Percentiles rank a stretch among this genome's conserved stretches.
phyloP scores from a whole-genome alignment of 2,329 filamentous ascomycete species.

The Calonectria ilicicola region DNA sequence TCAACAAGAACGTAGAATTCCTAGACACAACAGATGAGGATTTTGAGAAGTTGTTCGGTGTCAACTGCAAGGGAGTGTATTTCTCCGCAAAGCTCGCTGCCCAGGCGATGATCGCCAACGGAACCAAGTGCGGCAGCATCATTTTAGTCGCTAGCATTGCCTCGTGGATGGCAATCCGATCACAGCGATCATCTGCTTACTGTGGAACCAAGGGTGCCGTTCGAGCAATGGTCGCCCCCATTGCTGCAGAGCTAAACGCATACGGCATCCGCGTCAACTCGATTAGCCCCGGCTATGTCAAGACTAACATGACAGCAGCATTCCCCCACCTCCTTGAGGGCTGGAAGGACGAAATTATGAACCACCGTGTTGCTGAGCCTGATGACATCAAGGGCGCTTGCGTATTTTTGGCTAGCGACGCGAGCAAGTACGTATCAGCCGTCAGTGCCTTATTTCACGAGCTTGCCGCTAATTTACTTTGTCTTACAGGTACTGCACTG shows the following conservation, averaged over 20 bases:
- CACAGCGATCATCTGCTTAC: constrained; percentile 55
- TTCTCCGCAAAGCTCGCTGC: constrained; percentile 65
- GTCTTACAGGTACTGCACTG: constrained; percentile 50
- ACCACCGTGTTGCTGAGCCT: constrained; percentile 57
- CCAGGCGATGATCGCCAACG: constrained; percentile 62
- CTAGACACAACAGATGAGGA: constrained; percentile 72
- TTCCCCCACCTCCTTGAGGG: constrained; percentile 60
- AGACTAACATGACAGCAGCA: constrained; percentile 57
- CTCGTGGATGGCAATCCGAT: constrained; percentile 61
- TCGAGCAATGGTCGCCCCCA: constrained; percentile 40
- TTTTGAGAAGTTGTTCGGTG: constrained; percentile 71
- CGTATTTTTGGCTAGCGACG: constrained; percentile 61
- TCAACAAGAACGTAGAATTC: constrained; percentile 69
- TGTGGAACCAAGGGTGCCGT: constrained; percentile 43
- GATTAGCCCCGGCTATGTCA: constrained; percentile 58
- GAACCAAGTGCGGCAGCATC: constrained; percentile 63
- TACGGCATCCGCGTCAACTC: constrained; percentile 60
- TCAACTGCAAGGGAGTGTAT: constrained; percentile 76
- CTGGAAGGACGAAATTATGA: constrained; percentile 64
- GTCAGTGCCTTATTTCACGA: neutral
- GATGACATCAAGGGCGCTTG: constrained; percentile 63
- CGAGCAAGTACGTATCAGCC: constrained; percentile 54
- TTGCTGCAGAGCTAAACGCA: constrained; percentile 43
- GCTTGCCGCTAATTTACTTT: neutral
- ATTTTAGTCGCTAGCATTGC: constrained; percentile 66